Base-by-base conservation (phyloP, 1,284 basidiomycete genomes). In the Sporisorium reilianum region DNA sequence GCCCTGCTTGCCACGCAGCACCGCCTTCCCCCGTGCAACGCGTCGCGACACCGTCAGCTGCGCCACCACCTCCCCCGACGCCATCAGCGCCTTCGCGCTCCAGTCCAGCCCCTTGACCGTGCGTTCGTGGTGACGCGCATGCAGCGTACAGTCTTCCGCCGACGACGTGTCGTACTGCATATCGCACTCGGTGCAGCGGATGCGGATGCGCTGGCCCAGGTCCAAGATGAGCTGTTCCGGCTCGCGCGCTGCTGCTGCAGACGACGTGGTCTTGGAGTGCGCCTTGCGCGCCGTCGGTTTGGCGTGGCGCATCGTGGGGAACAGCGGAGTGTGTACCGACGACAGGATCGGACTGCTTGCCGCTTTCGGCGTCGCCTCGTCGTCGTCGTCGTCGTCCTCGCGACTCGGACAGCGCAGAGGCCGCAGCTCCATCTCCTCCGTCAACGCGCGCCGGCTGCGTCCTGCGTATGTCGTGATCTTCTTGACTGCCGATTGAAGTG, bases 161-260 rank as follows among this genome's bases (percentile, higher is more conserved):
- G 73, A 75, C 8, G 72, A 75, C 18, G 64, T 46, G 52, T 82
- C 80, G 64, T 75, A 82, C 51, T 80, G 77, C 80, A 82, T 82
- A 6, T 67, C 70, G 53, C 80, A 82, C 23, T 74, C 71, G 9
- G 16, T 42, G 58, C 80, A 82, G 0, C 62, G 64, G 11, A 77
- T 56, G n/a, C 68, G 73, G 44, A 79, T 77, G 23, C 61, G 67
- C 58, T 81, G 80, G 5, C 80, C 80, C 9, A 81, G 51, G 46
- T 81, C 80, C 36, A 81, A 63, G 20, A 79, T 75, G 44, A 81
- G 60, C 53, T 81, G 80, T 45, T 81, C 78, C 9, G 66, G 59
- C 45, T 65, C 58, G 26, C 57, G 56, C 7, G 18, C 10, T 26
- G 51, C 52, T 0, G 53, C 26, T 12, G 49, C 5, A 14, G 52